Base-by-base conservation (phyloP, 768 basidiomycete species). In the Termitomyces sp. region DNA sequence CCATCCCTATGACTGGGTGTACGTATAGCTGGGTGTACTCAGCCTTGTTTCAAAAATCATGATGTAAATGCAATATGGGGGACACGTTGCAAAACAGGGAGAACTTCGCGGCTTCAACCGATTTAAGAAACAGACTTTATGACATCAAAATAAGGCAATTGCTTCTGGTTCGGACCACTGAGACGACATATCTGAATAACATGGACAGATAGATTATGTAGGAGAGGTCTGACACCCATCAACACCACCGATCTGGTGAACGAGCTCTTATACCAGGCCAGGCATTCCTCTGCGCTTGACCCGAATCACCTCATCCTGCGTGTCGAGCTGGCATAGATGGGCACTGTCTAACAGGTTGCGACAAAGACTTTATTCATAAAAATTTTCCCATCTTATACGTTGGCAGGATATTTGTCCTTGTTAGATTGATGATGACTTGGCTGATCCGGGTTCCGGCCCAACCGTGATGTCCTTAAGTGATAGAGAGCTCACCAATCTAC, bases 291-390 rank as follows among this genome's bases (percentile, higher is more conserved):
- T 87, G 71, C 85, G 85, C 86, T 80, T 66, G 58, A 78, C 76
- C 85, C 77, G 75, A 82, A 87, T 87, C 85, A 82, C 85, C 85
- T 73, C 82, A 78, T 71, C 77, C 78, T 64, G 65, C 58, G 59
- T 73, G 72, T 82, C 56, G 54, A 56, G 59, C 61, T 60, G 59
- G 57, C 66, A 69, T 72, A 79, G 78, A 75, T 79, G 80, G 85
- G 85, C 80, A 87, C 85, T 87, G 85, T 87, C 86, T 86, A 81
- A 67, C 69, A 79, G 82, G 84, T 71, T 77, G 85, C 85, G 81
- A 74, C 69, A 46, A 68, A 55, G 56, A 65, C 53, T 52, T 26
- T 6, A 5, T 4, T 35, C 2, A 2, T 14, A 18, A 26, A 46
- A 36, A 2, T 56, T 28, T 22, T 30, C 22, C 2, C 2, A 6